These are phyloP conservation scores for Polytolypa hystricis DNA, from an alignment of 2,329 filamentous ascomycete species.

Conservation along the genomic window DNA sequence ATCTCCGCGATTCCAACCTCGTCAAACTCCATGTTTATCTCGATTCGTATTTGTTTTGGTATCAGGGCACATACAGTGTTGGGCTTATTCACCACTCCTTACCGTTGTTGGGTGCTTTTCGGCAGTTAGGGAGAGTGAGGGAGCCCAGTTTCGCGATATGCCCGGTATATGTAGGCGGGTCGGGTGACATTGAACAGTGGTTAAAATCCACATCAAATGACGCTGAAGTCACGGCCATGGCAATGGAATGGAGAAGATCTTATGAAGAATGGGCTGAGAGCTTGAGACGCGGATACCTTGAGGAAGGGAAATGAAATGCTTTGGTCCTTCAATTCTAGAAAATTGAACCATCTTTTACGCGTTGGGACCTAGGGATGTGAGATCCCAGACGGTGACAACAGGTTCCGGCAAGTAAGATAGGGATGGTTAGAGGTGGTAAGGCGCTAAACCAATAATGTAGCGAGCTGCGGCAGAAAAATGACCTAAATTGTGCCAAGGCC, in stretches of 20 bases:
- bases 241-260: conserved; percentile 4
- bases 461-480: too few species aligned
- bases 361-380: too few species aligned
- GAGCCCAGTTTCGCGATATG: conserved; percentile 1
- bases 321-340: not conserved
- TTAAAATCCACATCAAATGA: not conserved
- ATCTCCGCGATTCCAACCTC: conserved; percentile 4
- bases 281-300: conserved; percentile 1
- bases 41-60: not conserved
- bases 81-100: not conserved
- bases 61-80: not conserved
- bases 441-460: too few species aligned
- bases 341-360: not conserved
- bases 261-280: conserved; percentile 7
- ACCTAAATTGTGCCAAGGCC: too few species aligned
- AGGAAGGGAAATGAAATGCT: not conserved
- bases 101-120: conserved; percentile 6
- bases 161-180: not conserved
- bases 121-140: conserved; percentile 7
- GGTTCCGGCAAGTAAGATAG: too few species aligned
- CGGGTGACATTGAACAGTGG: conserved; percentile 2
- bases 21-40: conserved; percentile 5
- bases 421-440: too few species aligned
- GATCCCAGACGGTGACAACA: too few species aligned
- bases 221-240: not conserved